These are phyloP conservation scores for Coprinellus aureogranulatus DNA, from an alignment of 768 basidiomycete species.

Conservation along the genomic window DNA sequence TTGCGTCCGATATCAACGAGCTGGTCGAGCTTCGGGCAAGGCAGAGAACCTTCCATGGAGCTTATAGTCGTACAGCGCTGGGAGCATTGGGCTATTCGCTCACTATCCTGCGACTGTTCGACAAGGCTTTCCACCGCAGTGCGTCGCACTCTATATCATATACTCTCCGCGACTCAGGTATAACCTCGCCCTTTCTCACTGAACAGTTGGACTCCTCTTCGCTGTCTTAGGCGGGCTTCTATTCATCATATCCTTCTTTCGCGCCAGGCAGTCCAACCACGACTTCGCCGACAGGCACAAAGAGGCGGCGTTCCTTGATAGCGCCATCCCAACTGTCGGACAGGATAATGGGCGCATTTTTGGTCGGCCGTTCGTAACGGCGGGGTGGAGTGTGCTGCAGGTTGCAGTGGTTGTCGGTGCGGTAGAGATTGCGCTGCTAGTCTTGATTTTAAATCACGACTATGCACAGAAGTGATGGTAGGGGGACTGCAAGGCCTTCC, in stretches of 20 bases:
- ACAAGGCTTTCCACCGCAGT: conserved; percentile 71
- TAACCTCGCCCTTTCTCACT: neutral
- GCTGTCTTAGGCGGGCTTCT: conserved; percentile 60
- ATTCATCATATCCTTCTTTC: conserved; percentile 54
- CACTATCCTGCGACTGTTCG: conserved; percentile 77
- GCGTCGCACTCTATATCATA: conserved; percentile 27
- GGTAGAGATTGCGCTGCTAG: conserved; percentile 65
- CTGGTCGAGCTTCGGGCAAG: conserved; percentile 76
- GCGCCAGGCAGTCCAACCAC: conserved; percentile 65
- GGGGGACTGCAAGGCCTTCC: no score
- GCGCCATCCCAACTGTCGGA: conserved; percentile 54
- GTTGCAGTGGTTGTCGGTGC: conserved; percentile 59
- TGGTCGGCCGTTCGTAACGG: conserved; percentile 76
- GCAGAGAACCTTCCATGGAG: conserved; percentile 80
- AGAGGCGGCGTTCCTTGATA: conserved; percentile 29
- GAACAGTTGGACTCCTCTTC: conserved; percentile 64
- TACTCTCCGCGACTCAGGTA: neutral
- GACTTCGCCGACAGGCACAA: conserved; percentile 70
- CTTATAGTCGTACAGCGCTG: conserved; percentile 74
- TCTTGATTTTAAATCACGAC: conserved; percentile 47
- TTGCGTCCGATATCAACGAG: conserved; percentile 52
- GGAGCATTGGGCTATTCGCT: conserved; percentile 72
- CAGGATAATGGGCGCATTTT: conserved; percentile 62
- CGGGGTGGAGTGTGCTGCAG: conserved; percentile 70
- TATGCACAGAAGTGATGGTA: no score